Conservation (phyloP, 106 monocot genomes). For the Dendrobium chrysotoxum region DNA sequence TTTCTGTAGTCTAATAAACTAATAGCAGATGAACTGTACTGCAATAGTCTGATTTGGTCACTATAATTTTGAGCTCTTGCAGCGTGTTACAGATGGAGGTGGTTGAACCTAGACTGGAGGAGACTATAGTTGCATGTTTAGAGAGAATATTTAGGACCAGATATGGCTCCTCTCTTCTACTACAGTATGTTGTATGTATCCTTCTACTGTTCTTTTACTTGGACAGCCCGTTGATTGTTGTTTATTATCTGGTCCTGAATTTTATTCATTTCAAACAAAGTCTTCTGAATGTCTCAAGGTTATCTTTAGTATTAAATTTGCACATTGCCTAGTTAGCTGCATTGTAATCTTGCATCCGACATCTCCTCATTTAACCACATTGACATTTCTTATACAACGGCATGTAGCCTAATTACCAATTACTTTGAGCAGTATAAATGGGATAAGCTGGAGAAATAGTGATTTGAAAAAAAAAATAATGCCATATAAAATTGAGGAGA, state of each 20-base stretch:
- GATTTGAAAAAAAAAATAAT: background rate
- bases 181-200: slow-evolving; percentile 58
- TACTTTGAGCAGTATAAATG: background rate
- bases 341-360: background rate
- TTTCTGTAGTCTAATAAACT: background rate
- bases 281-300: background rate
- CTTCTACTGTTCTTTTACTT: background rate
- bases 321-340: background rate
- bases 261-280: slow-evolving; percentile 1
- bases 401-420: background rate
- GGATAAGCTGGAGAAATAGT: background rate
- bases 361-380: background rate
- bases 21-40: background rate
- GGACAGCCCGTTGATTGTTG: background rate
- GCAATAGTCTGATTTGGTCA: background rate
- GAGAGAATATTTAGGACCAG: slow-evolving; percentile 74
- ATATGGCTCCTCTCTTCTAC: slow-evolving; percentile 65
- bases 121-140: slow-evolving; percentile 64
- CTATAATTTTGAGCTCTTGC: slow-evolving; percentile 2
- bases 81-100: slow-evolving; percentile 54
- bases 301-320: background rate
- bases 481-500: background rate
- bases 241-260: background rate
- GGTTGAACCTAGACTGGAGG: slow-evolving; percentile 35
- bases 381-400: background rate